Conservation (phyloP, 116 monocot genomes). For the Iris pallida region DNA sequence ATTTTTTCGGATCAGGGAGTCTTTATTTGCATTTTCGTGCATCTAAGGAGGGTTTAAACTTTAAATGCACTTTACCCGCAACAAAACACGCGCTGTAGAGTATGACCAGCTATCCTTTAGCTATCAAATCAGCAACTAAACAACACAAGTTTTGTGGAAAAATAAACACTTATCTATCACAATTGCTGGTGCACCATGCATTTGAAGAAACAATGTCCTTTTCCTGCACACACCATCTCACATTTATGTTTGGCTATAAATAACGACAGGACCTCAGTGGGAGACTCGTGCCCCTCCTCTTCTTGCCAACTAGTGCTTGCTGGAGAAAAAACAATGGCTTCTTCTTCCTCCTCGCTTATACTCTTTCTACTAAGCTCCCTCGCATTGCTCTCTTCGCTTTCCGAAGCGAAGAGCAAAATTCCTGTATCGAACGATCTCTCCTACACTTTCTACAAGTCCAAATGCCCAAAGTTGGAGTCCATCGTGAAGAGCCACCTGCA, state of each 20-base stretch:
- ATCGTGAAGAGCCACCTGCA: slow-evolving; percentile 17
- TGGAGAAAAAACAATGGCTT: slow-evolving; percentile 12
- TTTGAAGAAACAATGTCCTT: no score
- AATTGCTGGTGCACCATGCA: no score
- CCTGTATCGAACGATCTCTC: slow-evolving; percentile 31
- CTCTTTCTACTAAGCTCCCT: neutral
- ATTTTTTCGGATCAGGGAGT: no score
- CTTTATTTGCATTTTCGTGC: no score
- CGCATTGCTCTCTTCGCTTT: neutral
- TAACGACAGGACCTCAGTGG: neutral
- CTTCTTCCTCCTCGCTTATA: slow-evolving; percentile 7
- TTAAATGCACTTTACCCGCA: no score
- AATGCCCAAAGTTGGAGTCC: slow-evolving; percentile 31
- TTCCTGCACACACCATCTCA: neutral
- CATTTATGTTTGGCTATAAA: neutral
- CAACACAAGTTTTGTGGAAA: no score
- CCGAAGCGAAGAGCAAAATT: slow-evolving; percentile 3
- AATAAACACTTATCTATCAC: no score
- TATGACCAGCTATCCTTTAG: no score
- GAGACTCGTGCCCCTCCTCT: neutral
- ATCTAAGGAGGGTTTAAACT: no score
- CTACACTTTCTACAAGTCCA: slow-evolving; percentile 27
- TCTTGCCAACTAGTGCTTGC: no score
- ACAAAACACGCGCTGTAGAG: no score
- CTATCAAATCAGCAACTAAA: no score